Base-by-base conservation (phyloP, 176 grass and related monocot species). In the Bonia amplexicaulis region DNA sequence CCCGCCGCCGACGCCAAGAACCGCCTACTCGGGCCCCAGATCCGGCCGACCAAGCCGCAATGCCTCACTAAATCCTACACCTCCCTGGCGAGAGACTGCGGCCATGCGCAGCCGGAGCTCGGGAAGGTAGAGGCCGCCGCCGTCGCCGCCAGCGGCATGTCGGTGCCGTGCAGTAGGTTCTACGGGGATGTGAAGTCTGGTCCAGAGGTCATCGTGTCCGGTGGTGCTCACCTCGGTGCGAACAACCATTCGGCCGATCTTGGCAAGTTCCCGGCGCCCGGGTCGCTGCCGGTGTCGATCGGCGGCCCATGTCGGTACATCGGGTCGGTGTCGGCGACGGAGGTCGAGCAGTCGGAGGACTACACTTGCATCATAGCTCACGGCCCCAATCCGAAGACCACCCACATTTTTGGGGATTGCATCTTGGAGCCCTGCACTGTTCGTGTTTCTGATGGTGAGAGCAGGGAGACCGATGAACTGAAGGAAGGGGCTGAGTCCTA, bases 291-390 rank as follows among this genome's bases (percentile, higher is more conserved):
- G 23, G 74, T 85, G 80, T 95, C 91, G 14, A 86, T 90, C 74
- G 84, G 66, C 11, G 57, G 66, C 23, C 79, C 84, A 17, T 67
- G 80, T 62, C 63, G 63, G 35, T 91, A 80, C 44, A 22, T 94
- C 65, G 76, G 89, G 78, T 92, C 93, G 7, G 87, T 97, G 44
- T 95, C 89, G 8, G 93, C 93, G 7, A 95, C 53, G 49, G 97
- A 90, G 86, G 90, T 96, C 7, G 93, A 96, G 79, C 93, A 89
- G 74, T 99, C 97, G 17, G 97, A 99, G 86, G 93, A 96, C 58
- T 99, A 99, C 81, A 99, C 97, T 29, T 94, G 97, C 89, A 92
- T 99, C 68, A 99, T 91, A 58, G 92, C 93, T 54, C 94, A 92
- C 29, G 93, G 97, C 14, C 92, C 96, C 6, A 96, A 99, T 66